Percentiles rank a stretch among this genome's conserved stretches.
Evolutionary conservation across 305 asterid genomes (phyloP).

Genomic region (Rubia tinctorum): DNA sequence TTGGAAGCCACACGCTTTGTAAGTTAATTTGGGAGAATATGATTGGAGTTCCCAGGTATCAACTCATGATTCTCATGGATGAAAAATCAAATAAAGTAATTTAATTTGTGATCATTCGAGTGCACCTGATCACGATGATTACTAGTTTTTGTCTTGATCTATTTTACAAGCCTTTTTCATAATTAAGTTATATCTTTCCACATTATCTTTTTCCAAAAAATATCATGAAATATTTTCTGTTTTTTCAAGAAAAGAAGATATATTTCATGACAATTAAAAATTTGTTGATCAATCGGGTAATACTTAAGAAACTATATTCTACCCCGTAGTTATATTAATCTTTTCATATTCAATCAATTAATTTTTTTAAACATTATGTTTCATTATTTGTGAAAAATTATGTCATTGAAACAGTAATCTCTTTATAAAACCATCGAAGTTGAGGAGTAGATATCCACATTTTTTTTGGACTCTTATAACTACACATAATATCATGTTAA

Average conservation of each 20-base stretch:
- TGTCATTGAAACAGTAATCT: too few relatives aligned
- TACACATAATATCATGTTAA: conserved; percentile 20
- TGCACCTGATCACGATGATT: conserved; percentile 16
- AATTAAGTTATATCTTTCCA: background rate
- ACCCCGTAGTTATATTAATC: too few relatives aligned
- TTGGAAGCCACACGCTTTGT: conserved; percentile 21
- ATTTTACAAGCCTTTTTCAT: background rate
- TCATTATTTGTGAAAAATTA: too few relatives aligned
- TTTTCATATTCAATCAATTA: too few relatives aligned
- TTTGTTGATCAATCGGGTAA: too few relatives aligned
- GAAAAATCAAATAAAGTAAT: background rate
- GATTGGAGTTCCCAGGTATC: conserved; percentile 12
- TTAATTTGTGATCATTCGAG: background rate
- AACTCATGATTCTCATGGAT: conserved; percentile 13
- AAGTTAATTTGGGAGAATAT: conserved; percentile 9
- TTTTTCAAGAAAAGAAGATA: too few relatives aligned
- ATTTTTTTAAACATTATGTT: too few relatives aligned
- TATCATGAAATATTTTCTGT: background rate
- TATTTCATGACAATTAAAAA: too few relatives aligned
- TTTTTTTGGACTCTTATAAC: too few relatives aligned
- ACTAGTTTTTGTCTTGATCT: conserved; percentile 11
- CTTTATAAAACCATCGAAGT: too few relatives aligned
- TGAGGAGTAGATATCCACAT: too few relatives aligned
- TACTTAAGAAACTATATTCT: too few relatives aligned
- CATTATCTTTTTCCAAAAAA: background rate